Evolutionary conservation across 352 stramenopile genomes (phyloP).

Genomic region (Phytophthora melonis): DNA sequence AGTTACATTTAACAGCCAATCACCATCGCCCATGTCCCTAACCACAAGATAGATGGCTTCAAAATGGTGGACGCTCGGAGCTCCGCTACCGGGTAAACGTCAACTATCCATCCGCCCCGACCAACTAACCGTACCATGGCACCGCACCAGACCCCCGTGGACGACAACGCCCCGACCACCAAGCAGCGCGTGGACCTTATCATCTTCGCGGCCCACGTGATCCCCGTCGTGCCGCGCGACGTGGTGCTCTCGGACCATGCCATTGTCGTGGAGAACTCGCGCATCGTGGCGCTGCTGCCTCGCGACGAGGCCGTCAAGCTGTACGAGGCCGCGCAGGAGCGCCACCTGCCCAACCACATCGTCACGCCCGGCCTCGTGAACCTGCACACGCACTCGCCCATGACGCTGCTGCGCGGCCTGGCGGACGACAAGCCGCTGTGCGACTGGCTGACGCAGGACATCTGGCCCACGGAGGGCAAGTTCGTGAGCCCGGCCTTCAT

Average conservation of each 20-base stretch:
- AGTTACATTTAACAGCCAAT: neutral
- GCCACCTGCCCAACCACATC: constrained; percentile 72
- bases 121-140: constrained; percentile 22
- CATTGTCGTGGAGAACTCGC: constrained; percentile 69
- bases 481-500: constrained; percentile 84
- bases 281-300: constrained; percentile 84
- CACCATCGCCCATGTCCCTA: neutral
- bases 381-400: constrained; percentile 86
- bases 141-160: constrained; percentile 26
- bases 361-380: constrained; percentile 90
- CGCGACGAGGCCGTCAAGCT: constrained; percentile 54
- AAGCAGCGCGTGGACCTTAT: constrained; percentile 70
- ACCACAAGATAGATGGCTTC: neutral
- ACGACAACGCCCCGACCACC: constrained; percentile 4
- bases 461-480: constrained; percentile 86
- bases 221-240: constrained; percentile 82
- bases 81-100: neutral
- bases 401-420: constrained; percentile 88
- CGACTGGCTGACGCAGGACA: constrained; percentile 87
- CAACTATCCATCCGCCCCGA: neutral
- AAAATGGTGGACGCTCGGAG: neutral
- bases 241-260: constrained; percentile 81
- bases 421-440: constrained; percentile 88
- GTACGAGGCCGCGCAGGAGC: constrained; percentile 54
- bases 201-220: constrained; percentile 78